A percentile compares a stretch with the other conserved stretches of the same genome.
Evolutionary conservation across 805 yeast genomes (phyloP).

Genomic region (Pichia eremophila): DNA sequence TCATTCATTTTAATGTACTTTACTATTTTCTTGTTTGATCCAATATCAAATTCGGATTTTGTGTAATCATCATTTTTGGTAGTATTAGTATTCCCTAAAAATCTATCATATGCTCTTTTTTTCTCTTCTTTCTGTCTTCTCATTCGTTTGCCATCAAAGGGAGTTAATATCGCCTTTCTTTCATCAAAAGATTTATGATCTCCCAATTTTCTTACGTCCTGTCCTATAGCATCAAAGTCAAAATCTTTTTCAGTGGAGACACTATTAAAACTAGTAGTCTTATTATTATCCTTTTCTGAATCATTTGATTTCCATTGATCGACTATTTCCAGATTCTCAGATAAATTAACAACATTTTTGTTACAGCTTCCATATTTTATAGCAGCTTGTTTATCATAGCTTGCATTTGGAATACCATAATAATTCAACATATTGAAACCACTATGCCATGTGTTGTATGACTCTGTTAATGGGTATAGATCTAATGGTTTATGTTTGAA

Average conservation of each 20-base stretch:
- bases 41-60: too few relatives aligned
- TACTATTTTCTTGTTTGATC: too few relatives aligned
- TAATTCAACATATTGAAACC: slow-evolving; percentile 12
- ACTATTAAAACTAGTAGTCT: background rate
- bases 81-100: background rate
- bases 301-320: background rate
- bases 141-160: background rate
- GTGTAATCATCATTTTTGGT: too few relatives aligned
- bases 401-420: slow-evolving; percentile 2
- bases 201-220: background rate
- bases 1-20: too few relatives aligned
- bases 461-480: slow-evolving; percentile 13
- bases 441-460: slow-evolving; percentile 7
- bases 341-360: background rate
- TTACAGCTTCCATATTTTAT: background rate
- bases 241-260: background rate
- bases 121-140: background rate
- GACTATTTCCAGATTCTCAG: background rate
- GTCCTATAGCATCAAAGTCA: slow-evolving; percentile 1
- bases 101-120: background rate
- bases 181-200: background rate
- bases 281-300: too few relatives aligned
- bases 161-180: background rate
- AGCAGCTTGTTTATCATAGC: slow-evolving; percentile 1
- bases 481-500: slow-evolving; percentile 8